Conservation (phyloP, 176 grass and related monocot genomes). For the Oryza glaberrima region DNA sequence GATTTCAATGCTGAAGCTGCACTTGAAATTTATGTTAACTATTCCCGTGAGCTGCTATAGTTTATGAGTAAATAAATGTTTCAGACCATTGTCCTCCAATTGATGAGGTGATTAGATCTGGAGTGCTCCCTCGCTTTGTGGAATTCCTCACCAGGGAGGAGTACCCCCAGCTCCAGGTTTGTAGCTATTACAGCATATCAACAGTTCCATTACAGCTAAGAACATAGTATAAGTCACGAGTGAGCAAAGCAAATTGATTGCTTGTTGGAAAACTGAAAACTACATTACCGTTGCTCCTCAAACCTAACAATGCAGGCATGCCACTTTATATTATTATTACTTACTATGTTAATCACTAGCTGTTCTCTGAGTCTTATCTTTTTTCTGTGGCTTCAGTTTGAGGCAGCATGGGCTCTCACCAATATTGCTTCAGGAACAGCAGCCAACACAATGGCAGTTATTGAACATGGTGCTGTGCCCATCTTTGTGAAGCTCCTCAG, state of each 20-base stretch:
- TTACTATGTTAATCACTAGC: background rate
- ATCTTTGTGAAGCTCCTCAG: slow-evolving; percentile 64
- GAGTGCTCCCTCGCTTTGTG: slow-evolving; percentile 64
- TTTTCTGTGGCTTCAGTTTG: slow-evolving; percentile 54
- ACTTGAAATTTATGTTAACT: background rate
- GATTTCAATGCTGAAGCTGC: background rate
- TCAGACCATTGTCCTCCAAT: slow-evolving; percentile 56
- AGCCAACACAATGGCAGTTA: slow-evolving; percentile 56
- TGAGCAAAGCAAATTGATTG: background rate
- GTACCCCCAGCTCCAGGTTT: slow-evolving; percentile 66
- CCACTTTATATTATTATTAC: background rate
- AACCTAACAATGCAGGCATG: background rate
- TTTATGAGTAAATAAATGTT: background rate
- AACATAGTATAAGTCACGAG: background rate
- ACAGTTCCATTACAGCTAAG: background rate
- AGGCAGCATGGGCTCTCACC: slow-evolving; percentile 67
- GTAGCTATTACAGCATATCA: background rate
- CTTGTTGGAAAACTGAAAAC: background rate
- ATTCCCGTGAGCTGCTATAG: background rate
- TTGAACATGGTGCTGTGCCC: slow-evolving; percentile 50
- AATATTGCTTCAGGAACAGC: slow-evolving; percentile 62
- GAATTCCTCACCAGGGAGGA: slow-evolving; percentile 70
- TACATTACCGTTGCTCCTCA: background rate
- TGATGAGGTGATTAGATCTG: slow-evolving; percentile 54
- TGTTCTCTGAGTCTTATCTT: background rate